Evolutionary conservation across 352 stramenopile genomes (phyloP).

Genomic region (Nothophytophthora sp.): DNA sequence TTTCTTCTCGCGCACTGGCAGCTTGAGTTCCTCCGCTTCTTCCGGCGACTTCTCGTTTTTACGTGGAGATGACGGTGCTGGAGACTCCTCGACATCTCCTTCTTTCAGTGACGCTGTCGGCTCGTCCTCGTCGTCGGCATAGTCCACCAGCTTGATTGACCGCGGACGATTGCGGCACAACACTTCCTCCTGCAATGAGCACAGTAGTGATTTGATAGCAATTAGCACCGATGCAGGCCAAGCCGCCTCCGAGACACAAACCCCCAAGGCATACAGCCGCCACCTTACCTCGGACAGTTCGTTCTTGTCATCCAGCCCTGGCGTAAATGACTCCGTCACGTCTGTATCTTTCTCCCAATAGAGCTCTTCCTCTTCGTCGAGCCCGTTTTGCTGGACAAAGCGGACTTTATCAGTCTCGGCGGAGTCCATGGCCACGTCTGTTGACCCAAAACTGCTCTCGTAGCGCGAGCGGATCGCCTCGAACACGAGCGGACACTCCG

Average conservation of each 20-base stretch:
- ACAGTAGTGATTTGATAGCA: conserved; percentile 8
- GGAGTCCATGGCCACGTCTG: conserved; percentile 12
- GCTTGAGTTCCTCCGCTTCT: conserved; percentile 57
- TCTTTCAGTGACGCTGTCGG: conserved; percentile 30
- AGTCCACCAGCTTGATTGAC: conserved; percentile 68
- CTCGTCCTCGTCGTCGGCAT: conserved; percentile 75
- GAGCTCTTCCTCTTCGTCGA: conserved; percentile 77
- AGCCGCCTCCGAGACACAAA: not conserved
- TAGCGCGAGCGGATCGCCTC: conserved; percentile 64
- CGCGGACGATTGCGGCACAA: conserved; percentile 39
- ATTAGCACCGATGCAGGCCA: conserved; percentile 1
- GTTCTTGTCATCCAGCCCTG: conserved; percentile 39
- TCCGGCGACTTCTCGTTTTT: conserved; percentile 16
- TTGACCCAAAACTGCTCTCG: conserved; percentile 45
- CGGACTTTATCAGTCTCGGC: conserved; percentile 37
- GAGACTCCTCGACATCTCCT: conserved; percentile 23
- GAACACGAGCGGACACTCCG: conserved; percentile 71
- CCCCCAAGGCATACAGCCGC: too few species aligned
- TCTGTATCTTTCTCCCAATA: conserved; percentile 85
- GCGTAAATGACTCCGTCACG: conserved; percentile 31
- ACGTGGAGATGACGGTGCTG: conserved; percentile 9
- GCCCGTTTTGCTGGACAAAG: conserved; percentile 53
- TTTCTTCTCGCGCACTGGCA: conserved; percentile 60
- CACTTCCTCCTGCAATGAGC: conserved; percentile 41
- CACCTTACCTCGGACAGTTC: conserved; percentile 51